Conservation (phyloP, 2,329 filamentous ascomycete genomes). For the Chaetomium olivaceum region DNA sequence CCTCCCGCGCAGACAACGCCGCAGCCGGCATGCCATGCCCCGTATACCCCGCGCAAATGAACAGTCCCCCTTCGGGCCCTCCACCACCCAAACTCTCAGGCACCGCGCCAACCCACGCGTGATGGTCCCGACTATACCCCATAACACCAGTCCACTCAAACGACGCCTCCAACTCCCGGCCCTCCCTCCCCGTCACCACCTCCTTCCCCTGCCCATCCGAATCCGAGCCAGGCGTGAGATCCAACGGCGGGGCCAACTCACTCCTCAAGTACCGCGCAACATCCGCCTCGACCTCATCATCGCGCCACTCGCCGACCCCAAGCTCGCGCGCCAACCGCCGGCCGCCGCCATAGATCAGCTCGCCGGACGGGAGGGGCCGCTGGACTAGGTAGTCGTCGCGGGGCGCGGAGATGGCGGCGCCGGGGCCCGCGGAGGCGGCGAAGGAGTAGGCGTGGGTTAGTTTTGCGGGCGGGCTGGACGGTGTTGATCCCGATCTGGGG, state of each 20-base stretch:
- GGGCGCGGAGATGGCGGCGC: constrained; percentile 36
- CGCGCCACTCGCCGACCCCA: constrained; percentile 43
- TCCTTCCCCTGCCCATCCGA: not conserved
- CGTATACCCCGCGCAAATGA: constrained; percentile 66
- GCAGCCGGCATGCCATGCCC: constrained; percentile 78
- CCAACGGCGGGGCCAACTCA: constrained; percentile 46
- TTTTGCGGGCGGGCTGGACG: constrained; percentile 14
- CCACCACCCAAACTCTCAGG: constrained; percentile 53
- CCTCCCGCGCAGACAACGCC: constrained; percentile 64
- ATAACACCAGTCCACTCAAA: constrained; percentile 80
- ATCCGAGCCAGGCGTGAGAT: constrained; percentile 35
- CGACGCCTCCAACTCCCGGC: constrained; percentile 48
- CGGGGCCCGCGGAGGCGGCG: constrained; percentile 44
- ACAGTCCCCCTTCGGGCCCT: constrained; percentile 55
- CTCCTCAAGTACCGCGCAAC: constrained; percentile 58
- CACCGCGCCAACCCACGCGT: constrained; percentile 72
- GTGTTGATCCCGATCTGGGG: constrained; percentile 38
- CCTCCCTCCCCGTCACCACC: constrained; percentile 31
- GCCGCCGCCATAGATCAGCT: constrained; percentile 72
- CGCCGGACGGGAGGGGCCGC: constrained; percentile 57
- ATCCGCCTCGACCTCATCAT: constrained; percentile 41
- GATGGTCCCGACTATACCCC: constrained; percentile 68
- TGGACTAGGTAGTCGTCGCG: constrained; percentile 75
- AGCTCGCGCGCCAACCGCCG: constrained; percentile 55
- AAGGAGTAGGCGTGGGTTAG: constrained; percentile 66